phyloP scores from a whole-genome alignment of 2,329 filamentous ascomycete species.

The Chaetomiaceae sp. region DNA sequence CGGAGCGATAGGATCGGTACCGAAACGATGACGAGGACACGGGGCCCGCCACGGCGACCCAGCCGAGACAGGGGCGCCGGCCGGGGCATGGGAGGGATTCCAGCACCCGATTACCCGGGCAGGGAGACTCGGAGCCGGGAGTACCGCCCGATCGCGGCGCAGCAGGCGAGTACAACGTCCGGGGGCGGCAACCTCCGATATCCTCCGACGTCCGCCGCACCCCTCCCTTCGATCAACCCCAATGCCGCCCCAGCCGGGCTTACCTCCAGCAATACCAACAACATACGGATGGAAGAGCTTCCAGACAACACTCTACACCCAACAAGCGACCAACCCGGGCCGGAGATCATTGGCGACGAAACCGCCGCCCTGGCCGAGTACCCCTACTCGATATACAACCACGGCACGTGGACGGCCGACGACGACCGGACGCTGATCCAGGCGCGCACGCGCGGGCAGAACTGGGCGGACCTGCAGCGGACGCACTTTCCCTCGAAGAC shows the following conservation, averaged over 20 bases:
- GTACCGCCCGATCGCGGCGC: conserved; percentile 6
- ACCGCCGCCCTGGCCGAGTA: conserved; percentile 13
- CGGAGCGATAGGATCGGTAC: neutral
- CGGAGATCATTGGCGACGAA: neutral
- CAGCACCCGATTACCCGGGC: neutral
- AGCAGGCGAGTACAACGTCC: neutral
- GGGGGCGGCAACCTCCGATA: neutral
- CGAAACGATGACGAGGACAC: conserved; percentile 6
- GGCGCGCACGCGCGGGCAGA: conserved; percentile 22
- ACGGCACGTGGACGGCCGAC: conserved; percentile 24
- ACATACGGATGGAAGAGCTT: neutral
- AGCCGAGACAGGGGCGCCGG: neutral
- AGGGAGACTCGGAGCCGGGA: neutral
- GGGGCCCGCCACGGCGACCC: conserved; percentile 4
- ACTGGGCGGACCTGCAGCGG: conserved; percentile 25
- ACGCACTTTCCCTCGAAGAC: conserved; percentile 25
- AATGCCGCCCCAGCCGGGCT: neutral
- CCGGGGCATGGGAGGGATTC: neutral
- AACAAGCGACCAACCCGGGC: neutral
- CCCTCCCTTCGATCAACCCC: neutral
- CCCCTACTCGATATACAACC: conserved; percentile 24
- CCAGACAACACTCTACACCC: neutral
- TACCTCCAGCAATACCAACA: neutral
- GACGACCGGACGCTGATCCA: conserved; percentile 24
- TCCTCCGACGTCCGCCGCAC: neutral